Evolutionary conservation across 2,329 filamentous ascomycete genomes (phyloP).

Genomic region (Aureobasidium sp.): DNA sequence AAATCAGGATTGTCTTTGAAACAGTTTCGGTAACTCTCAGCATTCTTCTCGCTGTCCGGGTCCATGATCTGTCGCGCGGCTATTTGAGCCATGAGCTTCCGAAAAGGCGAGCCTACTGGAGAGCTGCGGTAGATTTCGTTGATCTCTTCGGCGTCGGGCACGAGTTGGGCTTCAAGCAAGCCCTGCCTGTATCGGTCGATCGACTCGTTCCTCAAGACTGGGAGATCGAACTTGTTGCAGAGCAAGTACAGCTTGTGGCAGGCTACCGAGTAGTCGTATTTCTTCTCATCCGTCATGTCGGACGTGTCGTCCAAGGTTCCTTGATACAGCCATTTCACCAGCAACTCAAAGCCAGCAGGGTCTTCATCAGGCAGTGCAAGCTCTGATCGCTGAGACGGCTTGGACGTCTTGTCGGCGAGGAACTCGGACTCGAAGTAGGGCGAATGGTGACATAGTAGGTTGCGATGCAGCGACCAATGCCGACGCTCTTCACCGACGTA

Average conservation of each 20-base stretch:
- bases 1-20: conserved; percentile 43
- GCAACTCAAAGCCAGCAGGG: conserved; percentile 43
- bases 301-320: conserved; percentile 43
- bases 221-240: conserved; percentile 43
- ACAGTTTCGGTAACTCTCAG: conserved; percentile 40
- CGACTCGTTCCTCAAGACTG: conserved; percentile 43
- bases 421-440: conserved; percentile 33
- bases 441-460: conserved; percentile 45
- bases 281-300: conserved; percentile 36
- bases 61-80: conserved; percentile 50
- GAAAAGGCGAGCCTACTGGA: conserved; percentile 37
- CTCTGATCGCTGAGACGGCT: conserved; percentile 27
- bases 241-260: conserved; percentile 46
- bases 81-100: conserved; percentile 42
- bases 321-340: conserved; percentile 50
- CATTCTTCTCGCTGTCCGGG: conserved; percentile 40
- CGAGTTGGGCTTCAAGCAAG: conserved; percentile 40
- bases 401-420: conserved; percentile 25
- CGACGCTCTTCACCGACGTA: conserved; percentile 39
- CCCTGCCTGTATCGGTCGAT: conserved; percentile 47
- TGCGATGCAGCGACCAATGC: conserved; percentile 44
- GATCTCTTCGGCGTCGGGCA: conserved; percentile 47
- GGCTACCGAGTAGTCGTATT: conserved; percentile 46
- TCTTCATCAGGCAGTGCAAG: conserved; percentile 43
- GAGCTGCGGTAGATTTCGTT: conserved; percentile 43